Conservation (phyloP, 345 rosid species). For the Gossypium longicalyx region DNA sequence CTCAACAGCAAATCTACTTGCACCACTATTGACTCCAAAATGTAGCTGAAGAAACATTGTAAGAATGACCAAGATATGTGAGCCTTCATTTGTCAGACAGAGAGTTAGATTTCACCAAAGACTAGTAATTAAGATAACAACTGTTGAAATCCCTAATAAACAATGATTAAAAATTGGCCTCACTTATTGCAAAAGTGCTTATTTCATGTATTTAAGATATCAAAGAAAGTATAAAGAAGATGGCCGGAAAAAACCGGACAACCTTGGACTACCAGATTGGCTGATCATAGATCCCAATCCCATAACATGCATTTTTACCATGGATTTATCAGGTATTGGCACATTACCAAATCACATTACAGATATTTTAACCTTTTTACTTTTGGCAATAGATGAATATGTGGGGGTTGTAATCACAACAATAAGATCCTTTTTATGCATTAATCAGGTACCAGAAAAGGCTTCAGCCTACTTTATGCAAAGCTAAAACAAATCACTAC, state of each 20-base stretch:
- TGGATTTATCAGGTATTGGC: not conserved
- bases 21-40: conserved; percentile 96
- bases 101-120: not conserved
- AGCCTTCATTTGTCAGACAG: not conserved
- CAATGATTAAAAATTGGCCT: not conserved
- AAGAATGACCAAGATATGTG: not conserved
- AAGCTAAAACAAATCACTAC: not conserved
- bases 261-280: not conserved
- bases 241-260: not conserved
- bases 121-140: not conserved
- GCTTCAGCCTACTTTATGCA: not conserved
- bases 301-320: not conserved
- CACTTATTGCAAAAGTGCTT: not conserved
- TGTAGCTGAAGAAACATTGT: conserved; percentile 47
- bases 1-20: conserved; percentile 82
- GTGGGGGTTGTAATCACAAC: not conserved
- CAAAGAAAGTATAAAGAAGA: not conserved
- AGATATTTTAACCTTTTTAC: not conserved
- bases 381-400: not conserved
- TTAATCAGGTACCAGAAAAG: not conserved
- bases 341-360: not conserved
- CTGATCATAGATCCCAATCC: not conserved
- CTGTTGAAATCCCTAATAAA: not conserved
- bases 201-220: not conserved
- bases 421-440: not conserved